Percentiles rank a stretch among this genome's conserved stretches.
phyloP scores from a whole-genome alignment of 345 rosid genomes.

The Lepidium africanum region DNA sequence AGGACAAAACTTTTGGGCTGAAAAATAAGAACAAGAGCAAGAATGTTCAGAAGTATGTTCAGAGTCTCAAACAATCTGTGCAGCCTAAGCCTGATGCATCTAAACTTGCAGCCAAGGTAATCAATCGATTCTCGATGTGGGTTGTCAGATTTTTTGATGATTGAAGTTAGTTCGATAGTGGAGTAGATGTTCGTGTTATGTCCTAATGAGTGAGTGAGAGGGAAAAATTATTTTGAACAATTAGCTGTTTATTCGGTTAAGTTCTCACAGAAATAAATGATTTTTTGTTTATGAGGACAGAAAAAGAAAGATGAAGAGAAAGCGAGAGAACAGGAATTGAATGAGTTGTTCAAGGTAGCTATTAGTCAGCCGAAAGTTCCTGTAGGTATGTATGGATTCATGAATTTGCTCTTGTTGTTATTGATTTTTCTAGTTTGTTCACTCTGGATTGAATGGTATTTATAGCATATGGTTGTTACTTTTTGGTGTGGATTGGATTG shows the following conservation, averaged over 20 bases:
- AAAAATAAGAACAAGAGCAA: constrained; percentile 95
- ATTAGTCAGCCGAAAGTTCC: constrained; percentile 97
- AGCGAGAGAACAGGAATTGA: constrained; percentile 89
- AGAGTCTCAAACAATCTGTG: constrained; percentile 66
- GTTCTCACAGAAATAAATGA: not conserved
- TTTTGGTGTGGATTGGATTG: not conserved
- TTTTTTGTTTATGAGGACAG: constrained; percentile 39
- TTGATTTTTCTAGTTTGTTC: not conserved
- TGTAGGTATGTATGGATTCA: constrained; percentile 35
- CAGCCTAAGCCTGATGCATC: constrained; percentile 68
- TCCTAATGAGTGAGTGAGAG: not conserved
- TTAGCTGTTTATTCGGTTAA: not conserved
- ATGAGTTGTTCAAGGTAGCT: constrained; percentile 85
- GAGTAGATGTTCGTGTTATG: not conserved
- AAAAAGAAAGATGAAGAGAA: constrained; percentile 98
- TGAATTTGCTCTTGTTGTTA: not conserved
- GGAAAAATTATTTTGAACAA: not conserved
- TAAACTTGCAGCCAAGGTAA: constrained; percentile 74
- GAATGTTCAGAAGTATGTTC: constrained; percentile 91
- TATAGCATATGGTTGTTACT: not conserved
- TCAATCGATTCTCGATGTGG: not conserved
- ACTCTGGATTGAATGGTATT: not conserved
- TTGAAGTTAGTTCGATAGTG: constrained; percentile 4
- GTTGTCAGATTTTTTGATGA: not conserved
- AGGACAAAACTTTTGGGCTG: constrained; percentile 91